Evolutionary conservation across 176 grass and related monocot genomes (phyloP), one percentile per base, ranked within the genome.

Genomic region (Bromus sterilis): DNA sequence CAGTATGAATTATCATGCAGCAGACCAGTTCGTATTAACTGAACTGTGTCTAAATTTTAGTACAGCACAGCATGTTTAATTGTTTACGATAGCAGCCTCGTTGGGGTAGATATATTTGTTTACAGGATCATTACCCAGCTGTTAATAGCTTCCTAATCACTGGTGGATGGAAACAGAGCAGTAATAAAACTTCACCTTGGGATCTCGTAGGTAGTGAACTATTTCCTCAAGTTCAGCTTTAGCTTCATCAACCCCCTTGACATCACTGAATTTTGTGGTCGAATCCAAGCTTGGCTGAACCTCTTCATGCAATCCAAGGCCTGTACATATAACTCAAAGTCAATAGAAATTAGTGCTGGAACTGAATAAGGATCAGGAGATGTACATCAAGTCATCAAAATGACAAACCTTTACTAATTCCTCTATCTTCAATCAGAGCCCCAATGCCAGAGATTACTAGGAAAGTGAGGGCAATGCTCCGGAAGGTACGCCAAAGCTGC

Each of bases 221-320:
- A 98, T 98, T 87, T 98, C 95, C 86, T 98, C 92, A 56, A 98
- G 90, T 87, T 98, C 95, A 86, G 84, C 84, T 94, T 98, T 98
- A 41, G 92, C 95, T 80, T 98, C 95, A 67, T 95, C 95, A 66
- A 98, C 90, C 36, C 92, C 95, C 81, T 98, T 98, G 39, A 98
- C 95, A 88, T 98, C 92, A 86, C 86, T 93, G 76, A 98, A 98
- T 77, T 91, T 98, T 71, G 92, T 98, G 31, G 8, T 89, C 7
- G 95, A 98, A 43, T 93, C 88, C 86, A 94, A 71, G 78, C 75
- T 98, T 18, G 95, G 95, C 34, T 93, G 95, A 71, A 98, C 95
- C 84, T 95, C 92, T 70, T 98, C 95, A 33, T 95, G 80, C 67
- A 98, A 80, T 56, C 92, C 88, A 82, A 98, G 89, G 46, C 92